Evolutionary conservation across 768 basidiomycete genomes (phyloP), one percentile per base, ranked within the genome.

Genomic region (Sporobolomyces phaffii): DNA sequence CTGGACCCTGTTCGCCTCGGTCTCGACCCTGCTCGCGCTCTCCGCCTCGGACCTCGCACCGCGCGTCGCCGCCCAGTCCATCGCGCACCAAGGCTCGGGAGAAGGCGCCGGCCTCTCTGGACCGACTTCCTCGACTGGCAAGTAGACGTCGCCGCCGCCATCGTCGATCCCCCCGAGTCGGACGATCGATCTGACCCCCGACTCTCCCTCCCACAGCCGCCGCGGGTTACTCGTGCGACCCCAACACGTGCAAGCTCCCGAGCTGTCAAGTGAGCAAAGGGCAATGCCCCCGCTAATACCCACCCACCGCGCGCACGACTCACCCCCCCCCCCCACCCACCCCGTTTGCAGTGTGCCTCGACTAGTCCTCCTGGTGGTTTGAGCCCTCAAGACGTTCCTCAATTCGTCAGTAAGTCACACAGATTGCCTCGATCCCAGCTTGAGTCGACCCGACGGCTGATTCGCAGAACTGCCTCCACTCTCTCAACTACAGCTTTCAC

Each of bases 321-420:
- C n/a, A n/a, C n/a, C n/a, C n/a, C n/a, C n/a, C n/a, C n/a, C n/a
- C n/a, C n/a, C n/a, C n/a, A n/a, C n/a, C n/a, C n/a, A n/a, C n/a
- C 24, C 40, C 6, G 8, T 11, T 60, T 36, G 15, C 47, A 84
- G 73, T 89, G 87, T 72, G 88, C 88, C 6, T 87, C 86, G 72
- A 83, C 85, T 1, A 83, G 78, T 66, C 86, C 87, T 5, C 88
- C 88, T 17, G 88, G 87, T 61, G 88, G 87, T 5, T 79, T 89
- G 15, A 75, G 77, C 20, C 84, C 86, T 26, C 84, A 87, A 69
- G 80, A 85, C 80, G 26, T 68, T 2, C 72, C 72, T 11, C 63
- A 63, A 34, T 72, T 70, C 54, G 50, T 73, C 64, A 72, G 72
- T 68, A 50, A 48, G 72, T 65, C 44, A 33, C 31, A 18, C n/a